Percentiles rank a stretch among this genome's conserved stretches.
These are phyloP conservation scores for Punica granatum DNA, from an alignment of 345 rosid genomes.

Conservation along the genomic window DNA sequence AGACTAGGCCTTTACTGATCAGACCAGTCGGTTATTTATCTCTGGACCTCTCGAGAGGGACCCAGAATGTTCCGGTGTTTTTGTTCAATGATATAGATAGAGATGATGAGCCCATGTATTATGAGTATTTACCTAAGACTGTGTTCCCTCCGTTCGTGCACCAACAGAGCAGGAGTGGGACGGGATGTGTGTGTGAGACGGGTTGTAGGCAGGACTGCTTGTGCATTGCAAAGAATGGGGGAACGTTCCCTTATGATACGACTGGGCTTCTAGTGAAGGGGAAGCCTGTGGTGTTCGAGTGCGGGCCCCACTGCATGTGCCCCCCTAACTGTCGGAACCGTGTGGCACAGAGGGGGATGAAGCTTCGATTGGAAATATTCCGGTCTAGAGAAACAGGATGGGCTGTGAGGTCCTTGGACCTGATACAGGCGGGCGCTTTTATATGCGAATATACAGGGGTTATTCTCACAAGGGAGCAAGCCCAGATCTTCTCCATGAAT, in stretches of 20 bases:
- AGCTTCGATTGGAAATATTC: constrained; percentile 68
- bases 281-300: constrained; percentile 72
- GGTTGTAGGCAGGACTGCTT: constrained; percentile 65
- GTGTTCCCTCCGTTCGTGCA: constrained; percentile 53
- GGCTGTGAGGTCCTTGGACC: constrained; percentile 86
- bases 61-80: constrained; percentile 59
- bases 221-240: constrained; percentile 68
- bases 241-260: constrained; percentile 71
- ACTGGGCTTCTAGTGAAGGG: constrained; percentile 60
- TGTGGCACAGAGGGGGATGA: constrained; percentile 66
- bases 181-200: constrained; percentile 63
- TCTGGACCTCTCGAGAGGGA: constrained; percentile 61
- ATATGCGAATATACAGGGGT: constrained; percentile 89
- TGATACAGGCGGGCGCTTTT: constrained; percentile 85
- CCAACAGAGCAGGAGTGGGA: constrained; percentile 25
- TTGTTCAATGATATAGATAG: constrained; percentile 69
- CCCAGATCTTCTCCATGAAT: constrained; percentile 64
- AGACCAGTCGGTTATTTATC: constrained; percentile 69
- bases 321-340: constrained; percentile 78
- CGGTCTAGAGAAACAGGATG: constrained; percentile 87
- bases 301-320: constrained; percentile 66
- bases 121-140: constrained; percentile 59
- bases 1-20: constrained; percentile 40
- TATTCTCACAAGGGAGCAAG: constrained; percentile 81
- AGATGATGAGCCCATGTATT: constrained; percentile 72